Evolutionary conservation across 306 rosid genomes (phyloP).

Genomic region (Dalbergia cultrata): DNA sequence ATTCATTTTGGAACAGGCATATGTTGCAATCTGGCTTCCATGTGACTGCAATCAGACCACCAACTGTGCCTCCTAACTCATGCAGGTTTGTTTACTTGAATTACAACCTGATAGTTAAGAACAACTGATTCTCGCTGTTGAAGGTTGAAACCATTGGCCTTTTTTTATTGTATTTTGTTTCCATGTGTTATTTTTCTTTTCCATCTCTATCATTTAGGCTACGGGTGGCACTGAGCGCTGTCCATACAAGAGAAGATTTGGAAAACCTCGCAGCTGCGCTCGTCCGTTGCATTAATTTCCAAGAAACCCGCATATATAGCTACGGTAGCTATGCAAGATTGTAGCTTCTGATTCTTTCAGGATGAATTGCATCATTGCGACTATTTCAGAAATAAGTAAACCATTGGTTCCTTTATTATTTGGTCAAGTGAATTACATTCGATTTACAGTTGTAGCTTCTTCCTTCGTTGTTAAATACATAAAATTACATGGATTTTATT

Average conservation of each 20-base stretch:
- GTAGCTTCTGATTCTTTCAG: constrained; percentile 46
- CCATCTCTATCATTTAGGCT: constrained; percentile 58
- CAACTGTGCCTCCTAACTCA: constrained; percentile 93
- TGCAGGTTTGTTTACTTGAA: constrained; percentile 74
- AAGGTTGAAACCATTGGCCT: background rate
- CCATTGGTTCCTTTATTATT: background rate
- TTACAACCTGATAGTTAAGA: background rate
- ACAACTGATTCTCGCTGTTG: background rate
- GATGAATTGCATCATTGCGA: constrained; percentile 6
- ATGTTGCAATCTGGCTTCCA: constrained; percentile 92
- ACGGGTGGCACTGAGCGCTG: constrained; percentile 80
- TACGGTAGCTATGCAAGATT: constrained; percentile 66
- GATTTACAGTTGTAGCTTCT: no score
- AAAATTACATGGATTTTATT: no score
- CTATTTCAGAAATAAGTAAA: background rate
- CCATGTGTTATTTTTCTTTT: background rate
- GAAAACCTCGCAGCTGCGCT: constrained; percentile 75
- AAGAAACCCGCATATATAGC: constrained; percentile 62
- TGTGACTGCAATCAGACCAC: constrained; percentile 95
- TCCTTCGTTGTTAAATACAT: no score
- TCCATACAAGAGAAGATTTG: constrained; percentile 81
- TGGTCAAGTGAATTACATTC: no score
- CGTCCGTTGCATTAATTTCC: constrained; percentile 69
- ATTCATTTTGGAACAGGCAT: constrained; percentile 61
- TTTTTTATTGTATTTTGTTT: constrained; percentile 19